Conservation (phyloP, 2,329 filamentous ascomycete genomes). For the Davidsoniella neocaledoniae region DNA sequence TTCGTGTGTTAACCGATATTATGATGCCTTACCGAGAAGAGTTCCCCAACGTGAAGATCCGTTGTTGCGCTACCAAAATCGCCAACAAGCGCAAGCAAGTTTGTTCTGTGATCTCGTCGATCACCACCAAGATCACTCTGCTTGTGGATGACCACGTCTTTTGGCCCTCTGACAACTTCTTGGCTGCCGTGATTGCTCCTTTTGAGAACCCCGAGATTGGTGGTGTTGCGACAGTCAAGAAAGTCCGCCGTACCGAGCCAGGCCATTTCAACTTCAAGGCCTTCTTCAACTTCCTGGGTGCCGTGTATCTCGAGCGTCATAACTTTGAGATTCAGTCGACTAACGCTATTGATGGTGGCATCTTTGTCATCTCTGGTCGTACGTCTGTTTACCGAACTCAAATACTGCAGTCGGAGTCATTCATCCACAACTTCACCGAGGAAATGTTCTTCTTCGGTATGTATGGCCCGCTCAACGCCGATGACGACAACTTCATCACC, state of each 20-base stretch:
- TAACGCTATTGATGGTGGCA: slow-evolving; percentile 39
- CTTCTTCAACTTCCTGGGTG: slow-evolving; percentile 38
- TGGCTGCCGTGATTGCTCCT: slow-evolving; percentile 25
- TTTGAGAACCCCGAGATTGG: slow-evolving; percentile 31
- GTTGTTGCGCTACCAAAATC: slow-evolving; percentile 18
- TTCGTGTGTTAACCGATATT: slow-evolving; percentile 11
- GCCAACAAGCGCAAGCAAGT: slow-evolving; percentile 35
- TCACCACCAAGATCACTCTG: slow-evolving; percentile 27
- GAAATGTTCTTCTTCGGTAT: slow-evolving; percentile 32
- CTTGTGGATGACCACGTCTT: slow-evolving; percentile 37
- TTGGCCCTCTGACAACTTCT: slow-evolving; percentile 26
- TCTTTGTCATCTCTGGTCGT: slow-evolving; percentile 41
- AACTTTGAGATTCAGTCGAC: slow-evolving; percentile 43
- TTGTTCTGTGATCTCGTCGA: slow-evolving; percentile 21
- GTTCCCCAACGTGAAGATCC: slow-evolving; percentile 15
- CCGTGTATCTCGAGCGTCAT: slow-evolving; percentile 42
- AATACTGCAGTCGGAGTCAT: slow-evolving; percentile 29
- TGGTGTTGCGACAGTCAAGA: slow-evolving; percentile 39
- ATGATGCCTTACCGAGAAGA: slow-evolving; percentile 8
- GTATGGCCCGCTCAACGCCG: slow-evolving; percentile 30
- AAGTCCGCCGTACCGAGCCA: slow-evolving; percentile 24
- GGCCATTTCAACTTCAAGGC: slow-evolving; percentile 18
- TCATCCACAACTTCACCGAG: slow-evolving; percentile 27
- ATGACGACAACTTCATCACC: slow-evolving; percentile 47
- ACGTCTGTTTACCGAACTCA: slow-evolving; percentile 33